Evolutionary conservation across 108 stramenopile genomes (phyloP), one percentile per base, ranked within the genome.

Genomic region (Cyclotella kingstonii): DNA sequence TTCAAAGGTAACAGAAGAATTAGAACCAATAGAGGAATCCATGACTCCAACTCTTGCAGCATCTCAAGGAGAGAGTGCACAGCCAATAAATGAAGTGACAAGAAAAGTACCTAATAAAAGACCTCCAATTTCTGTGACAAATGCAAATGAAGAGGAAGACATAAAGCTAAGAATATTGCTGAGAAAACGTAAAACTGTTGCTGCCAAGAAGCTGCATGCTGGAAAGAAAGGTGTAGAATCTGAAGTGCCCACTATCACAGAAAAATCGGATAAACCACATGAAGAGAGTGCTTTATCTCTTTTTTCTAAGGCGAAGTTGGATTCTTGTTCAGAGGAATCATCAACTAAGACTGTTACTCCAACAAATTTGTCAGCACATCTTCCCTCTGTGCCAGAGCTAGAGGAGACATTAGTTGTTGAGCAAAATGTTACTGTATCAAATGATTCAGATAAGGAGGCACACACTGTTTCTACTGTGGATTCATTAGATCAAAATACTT

Each of bases 161-260:
- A 66, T 66, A 65, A 75, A 66, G 43, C 21, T 46, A 54, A 75
- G 54, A 9, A 47, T 76, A 60, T 25, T 55, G 44, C 34, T 76
- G 47, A 72, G 63, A 29, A 72, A 63, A 39, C 53, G 54, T 8
- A 72, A 72, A 28, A 44, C 60, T 12, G 62, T 36, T 3, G 63
- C 63, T 19, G 66, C 64, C 15, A 19, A 59, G 34, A 66, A 65
- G 31, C 54, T 61, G 40, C 53, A 57, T 23, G 54, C 54, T 27
- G 63, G 57, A 49, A 59, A 44, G 46, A 65, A 52, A 35, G 46
- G 63, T 42, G 33, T 18, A 23, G 62, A 63, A 17, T 26, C 48
- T n/a, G 74, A 43, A 43, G 5, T 44, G 22, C 5, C 22, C 26
- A 41, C 29, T 2, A 22, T 21, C 21, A 4, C 54, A 35, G 64